Evolutionary conservation across 495 filamentous ascomycete genomes (phyloP), one percentile per base, ranked within the genome.

Genomic region (Talaromyces thailandensis): DNA sequence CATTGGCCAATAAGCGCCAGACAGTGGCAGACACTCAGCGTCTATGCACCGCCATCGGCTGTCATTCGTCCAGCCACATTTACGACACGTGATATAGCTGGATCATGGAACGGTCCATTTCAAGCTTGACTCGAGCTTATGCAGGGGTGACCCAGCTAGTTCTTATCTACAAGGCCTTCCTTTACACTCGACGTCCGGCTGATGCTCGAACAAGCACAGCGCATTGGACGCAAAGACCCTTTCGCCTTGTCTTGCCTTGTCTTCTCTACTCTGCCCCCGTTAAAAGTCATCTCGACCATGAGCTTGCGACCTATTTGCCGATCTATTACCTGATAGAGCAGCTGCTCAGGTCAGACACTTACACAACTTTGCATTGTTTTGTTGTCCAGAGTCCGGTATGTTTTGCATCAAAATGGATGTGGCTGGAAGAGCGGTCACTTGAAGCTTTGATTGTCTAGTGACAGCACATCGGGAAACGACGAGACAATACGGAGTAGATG

Each of bases 51-150:
- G 24, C 50, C n/a, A 21, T 7, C 12, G 24, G 7, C 37, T 29
- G 9, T 29, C 18, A 61, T 61, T 61, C 26, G 59, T 26, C 59
- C 59, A 61, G 59, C 59, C 59, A 32, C 59, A 51, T n/a, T n/a
- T 21, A 48, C 2, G 3, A 14, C 59, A 61, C 59, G 59, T 61
- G 59, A 59, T 59, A 58, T 58, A 21, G 12, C 2, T 5, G 9
- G 56, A 32, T 37, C 37, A 24, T 25, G 58, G 16, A 55, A 28
- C n/a, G 11, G 2, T 3, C 12, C 14, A 14, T 9, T 12, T 23
- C 18, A 1, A 24, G 18, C 24, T 26, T 55, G 51, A 28, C 6
- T 48, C n/a, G n/a, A 24, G 56, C 29, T 58, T 40, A 37, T 58
- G 56, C 56, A 58, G 56, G 56, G 56, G 56, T 32, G 4, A 12